Conservation (phyloP, 148 eudicot species). For the Chenopodium quinoa region DNA sequence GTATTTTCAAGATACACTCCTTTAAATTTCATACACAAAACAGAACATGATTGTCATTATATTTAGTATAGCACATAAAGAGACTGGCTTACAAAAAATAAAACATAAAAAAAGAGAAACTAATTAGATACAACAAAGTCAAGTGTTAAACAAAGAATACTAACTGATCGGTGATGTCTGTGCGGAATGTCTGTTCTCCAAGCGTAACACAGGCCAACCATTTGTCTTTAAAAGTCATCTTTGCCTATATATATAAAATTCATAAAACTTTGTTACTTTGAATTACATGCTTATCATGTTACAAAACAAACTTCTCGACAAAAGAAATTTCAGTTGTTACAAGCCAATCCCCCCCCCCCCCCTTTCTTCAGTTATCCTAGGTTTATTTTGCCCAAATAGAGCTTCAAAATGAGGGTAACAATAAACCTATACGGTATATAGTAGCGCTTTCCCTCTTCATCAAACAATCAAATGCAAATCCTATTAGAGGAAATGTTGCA, state of each 20-base stretch:
- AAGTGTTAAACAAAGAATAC: slow-evolving; percentile 22
- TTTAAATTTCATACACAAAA: no score
- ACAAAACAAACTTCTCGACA: not conserved
- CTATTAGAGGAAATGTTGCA: no score
- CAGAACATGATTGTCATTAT: no score
- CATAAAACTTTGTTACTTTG: not conserved
- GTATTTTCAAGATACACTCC: no score
- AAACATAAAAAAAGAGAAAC: not conserved
- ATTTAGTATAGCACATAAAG: not conserved
- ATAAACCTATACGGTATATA: no score
- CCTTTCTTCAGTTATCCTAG: no score
- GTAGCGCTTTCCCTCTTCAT: no score
- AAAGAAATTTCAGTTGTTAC: not conserved
- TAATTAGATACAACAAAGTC: not conserved
- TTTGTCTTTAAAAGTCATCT: slow-evolving; percentile 87
- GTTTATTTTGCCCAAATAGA: no score
- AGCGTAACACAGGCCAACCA: slow-evolving; percentile 88
- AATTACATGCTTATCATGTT: not conserved
- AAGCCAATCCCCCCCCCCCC: no score
- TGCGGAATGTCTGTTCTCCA: slow-evolving; percentile 91
- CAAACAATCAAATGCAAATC: no score
- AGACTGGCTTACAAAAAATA: not conserved
- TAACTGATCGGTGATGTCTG: slow-evolving; percentile 72
- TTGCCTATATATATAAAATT: slow-evolving; percentile 43
- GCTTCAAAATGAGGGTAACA: no score